phyloP scores from a whole-genome alignment of 106 monocot genomes.

The Cymbidium sinense region DNA sequence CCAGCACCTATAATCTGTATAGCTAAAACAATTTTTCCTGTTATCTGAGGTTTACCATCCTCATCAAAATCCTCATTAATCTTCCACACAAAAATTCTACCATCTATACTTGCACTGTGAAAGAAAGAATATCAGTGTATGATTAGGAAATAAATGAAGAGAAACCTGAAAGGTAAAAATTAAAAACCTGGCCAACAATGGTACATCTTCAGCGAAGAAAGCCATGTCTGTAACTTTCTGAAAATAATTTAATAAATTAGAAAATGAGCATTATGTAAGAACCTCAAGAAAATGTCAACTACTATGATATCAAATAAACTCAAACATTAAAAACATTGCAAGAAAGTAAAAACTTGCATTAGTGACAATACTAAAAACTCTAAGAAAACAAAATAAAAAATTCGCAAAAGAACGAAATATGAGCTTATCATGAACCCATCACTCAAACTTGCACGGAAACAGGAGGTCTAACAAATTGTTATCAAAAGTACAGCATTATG shows the following conservation, averaged over 20 bases:
- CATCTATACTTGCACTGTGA: slow-evolving; percentile 94
- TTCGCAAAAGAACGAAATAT: neutral
- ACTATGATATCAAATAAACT: neutral
- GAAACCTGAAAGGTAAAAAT: slow-evolving; percentile 9
- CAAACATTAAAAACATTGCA: neutral
- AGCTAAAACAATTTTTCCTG: slow-evolving; percentile 69
- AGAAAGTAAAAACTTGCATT: neutral
- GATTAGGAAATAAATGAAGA: slow-evolving; percentile 3
- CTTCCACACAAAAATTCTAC: slow-evolving; percentile 88
- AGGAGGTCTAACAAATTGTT: neutral
- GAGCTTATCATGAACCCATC: neutral
- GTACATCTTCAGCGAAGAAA: slow-evolving; percentile 99
- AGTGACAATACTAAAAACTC: neutral
- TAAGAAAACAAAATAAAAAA: neutral
- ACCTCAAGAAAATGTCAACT: neutral
- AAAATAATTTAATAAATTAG: slow-evolving; percentile 7
- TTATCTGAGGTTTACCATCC: slow-evolving; percentile 72
- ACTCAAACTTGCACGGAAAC: neutral
- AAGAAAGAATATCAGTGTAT: slow-evolving; percentile 4
- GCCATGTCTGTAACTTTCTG: slow-evolving; percentile 97
- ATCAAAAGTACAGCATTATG: neutral
- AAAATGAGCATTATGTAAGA: neutral
- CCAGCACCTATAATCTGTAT: slow-evolving; percentile 65
- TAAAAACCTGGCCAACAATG: slow-evolving; percentile 75
- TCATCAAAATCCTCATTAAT: slow-evolving; percentile 91